Evolutionary conservation across 495 filamentous ascomycete genomes (phyloP).

Genomic region (Hyaloscypha variabilis): DNA sequence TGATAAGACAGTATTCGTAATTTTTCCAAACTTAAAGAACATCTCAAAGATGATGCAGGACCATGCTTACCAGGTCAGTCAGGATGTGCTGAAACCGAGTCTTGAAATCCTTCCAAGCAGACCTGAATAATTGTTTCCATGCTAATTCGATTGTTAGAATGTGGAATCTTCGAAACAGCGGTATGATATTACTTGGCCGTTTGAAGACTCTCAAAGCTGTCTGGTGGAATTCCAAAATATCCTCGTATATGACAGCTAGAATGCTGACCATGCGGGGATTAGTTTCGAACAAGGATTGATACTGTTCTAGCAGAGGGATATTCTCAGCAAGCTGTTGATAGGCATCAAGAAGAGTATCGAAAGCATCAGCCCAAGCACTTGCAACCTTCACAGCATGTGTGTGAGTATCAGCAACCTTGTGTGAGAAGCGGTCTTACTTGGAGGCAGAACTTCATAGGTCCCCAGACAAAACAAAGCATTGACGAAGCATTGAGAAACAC

Average conservation of each 20-base stretch:
- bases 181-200: conserved; percentile 1
- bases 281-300: conserved; percentile 35
- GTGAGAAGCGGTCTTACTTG: conserved; percentile 25
- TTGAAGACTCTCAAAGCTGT: conserved; percentile 39
- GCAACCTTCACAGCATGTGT: conserved; percentile 13
- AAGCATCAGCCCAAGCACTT: conserved; percentile 25
- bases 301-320: conserved; percentile 40
- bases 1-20: not conserved
- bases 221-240: conserved; percentile 48
- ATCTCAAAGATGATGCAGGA: not conserved
- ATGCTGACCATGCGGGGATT: conserved; percentile 33
- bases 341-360: conserved; percentile 44
- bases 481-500: conserved; percentile 38
- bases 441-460: conserved; percentile 35
- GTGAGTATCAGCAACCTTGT: not conserved
- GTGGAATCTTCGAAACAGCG: not conserved
- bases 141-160: conserved; percentile 25
- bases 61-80: conserved; percentile 31
- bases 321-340: conserved; percentile 44
- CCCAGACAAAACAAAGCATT: conserved; percentile 46
- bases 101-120: conserved; percentile 45
- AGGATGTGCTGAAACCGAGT: conserved; percentile 37
- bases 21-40: not conserved
- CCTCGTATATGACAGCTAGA: conserved; percentile 43
- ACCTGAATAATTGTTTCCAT: conserved; percentile 38